A percentile compares a stretch with the other conserved stretches of the same genome.
These are phyloP conservation scores for Brassica juncea DNA, from an alignment of 345 rosid genomes.

Conservation along the genomic window DNA sequence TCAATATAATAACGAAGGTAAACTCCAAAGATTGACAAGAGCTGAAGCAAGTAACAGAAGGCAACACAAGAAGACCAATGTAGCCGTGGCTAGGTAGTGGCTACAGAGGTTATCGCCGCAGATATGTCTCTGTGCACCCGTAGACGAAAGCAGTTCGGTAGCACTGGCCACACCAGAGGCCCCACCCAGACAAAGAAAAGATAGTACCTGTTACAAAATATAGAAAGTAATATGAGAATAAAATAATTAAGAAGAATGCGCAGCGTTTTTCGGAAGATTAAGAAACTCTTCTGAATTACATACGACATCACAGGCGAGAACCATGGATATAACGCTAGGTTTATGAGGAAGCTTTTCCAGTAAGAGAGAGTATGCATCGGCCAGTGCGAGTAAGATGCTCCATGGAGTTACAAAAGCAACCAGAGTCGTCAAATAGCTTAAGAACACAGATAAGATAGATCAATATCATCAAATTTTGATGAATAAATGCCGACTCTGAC, in stretches of 20 bases:
- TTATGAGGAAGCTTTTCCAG: constrained; percentile 49
- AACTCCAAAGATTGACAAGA: constrained; percentile 69
- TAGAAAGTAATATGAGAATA: not conserved
- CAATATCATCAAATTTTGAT: too few species aligned
- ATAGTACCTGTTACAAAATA: constrained; percentile 45
- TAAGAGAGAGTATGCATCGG: constrained; percentile 60
- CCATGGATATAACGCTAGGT: constrained; percentile 40
- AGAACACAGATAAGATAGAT: too few species aligned
- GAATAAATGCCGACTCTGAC: too few species aligned
- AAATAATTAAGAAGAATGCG: not conserved
- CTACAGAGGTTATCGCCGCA: constrained; percentile 49
- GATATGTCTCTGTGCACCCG: constrained; percentile 3
- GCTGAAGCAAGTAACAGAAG: constrained; percentile 56
- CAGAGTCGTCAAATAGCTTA: too few species aligned
- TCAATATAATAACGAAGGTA: constrained; percentile 53
- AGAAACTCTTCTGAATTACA: not conserved
- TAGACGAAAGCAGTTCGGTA: constrained; percentile 42
- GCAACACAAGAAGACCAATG: constrained; percentile 69
- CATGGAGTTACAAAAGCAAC: too few species aligned
- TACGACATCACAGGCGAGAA: constrained; percentile 66
- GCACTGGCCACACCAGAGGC: constrained; percentile 65
- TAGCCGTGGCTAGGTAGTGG: constrained; percentile 62
- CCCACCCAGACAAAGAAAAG: constrained; percentile 62
- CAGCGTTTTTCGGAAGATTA: not conserved
- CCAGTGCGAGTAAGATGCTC: too few species aligned